phyloP scores from a whole-genome alignment of 306 rosid species.

The Medicago lupulina region DNA sequence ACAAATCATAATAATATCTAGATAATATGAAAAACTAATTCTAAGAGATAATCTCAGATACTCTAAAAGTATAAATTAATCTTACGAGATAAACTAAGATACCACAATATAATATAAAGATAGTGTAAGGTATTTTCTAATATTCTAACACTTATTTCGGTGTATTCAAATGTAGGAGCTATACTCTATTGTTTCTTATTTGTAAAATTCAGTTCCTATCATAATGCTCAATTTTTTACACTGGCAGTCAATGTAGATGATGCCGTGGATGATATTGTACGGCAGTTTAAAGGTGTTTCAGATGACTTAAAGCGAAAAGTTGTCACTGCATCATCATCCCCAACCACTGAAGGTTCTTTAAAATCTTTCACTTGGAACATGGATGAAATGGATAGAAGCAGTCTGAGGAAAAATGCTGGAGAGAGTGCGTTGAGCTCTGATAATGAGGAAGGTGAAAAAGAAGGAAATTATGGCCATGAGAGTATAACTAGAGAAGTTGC shows the following conservation, averaged over 20 bases:
- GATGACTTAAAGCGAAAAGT: slow-evolving; percentile 85
- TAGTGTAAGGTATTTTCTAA: not conserved
- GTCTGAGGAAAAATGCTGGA: slow-evolving; percentile 49
- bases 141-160: not conserved
- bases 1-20: no score
- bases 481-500: slow-evolving; percentile 46
- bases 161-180: not conserved
- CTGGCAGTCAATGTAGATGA: slow-evolving; percentile 98
- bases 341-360: slow-evolving; percentile 52
- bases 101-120: no score
- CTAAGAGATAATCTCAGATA: no score
- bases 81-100: no score
- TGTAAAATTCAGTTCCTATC: slow-evolving; percentile 10
- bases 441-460: slow-evolving; percentile 65
- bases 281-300: slow-evolving; percentile 97
- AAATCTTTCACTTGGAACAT: slow-evolving; percentile 46
- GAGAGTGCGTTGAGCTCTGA: slow-evolving; percentile 69
- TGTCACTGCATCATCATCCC: slow-evolving; percentile 63
- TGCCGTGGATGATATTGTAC: slow-evolving; percentile 93
- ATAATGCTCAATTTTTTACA: slow-evolving; percentile 25
- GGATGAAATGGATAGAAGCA: slow-evolving; percentile 56
- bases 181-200: not conserved
- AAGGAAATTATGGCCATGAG: slow-evolving; percentile 45
- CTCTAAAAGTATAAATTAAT: no score
- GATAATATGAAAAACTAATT: no score